Percentiles rank a stretch among this genome's conserved stretches.
Evolutionary conservation across 306 rosid genomes (phyloP).

Genomic region (Gastrolobium villosum): DNA sequence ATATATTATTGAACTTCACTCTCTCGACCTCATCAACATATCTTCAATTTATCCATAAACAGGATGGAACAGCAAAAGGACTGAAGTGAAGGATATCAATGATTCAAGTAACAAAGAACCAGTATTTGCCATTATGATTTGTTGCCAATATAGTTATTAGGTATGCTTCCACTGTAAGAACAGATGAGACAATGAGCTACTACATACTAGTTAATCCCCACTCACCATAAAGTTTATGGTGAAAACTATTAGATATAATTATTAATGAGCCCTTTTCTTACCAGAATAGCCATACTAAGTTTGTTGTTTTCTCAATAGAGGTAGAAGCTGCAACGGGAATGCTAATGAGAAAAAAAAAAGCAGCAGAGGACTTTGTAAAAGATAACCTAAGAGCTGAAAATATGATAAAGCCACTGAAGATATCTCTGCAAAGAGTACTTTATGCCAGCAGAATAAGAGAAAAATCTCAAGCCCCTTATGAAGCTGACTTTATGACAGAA

Average conservation of each 20-base stretch:
- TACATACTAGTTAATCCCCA: conserved; percentile 2
- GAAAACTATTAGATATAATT: conserved; percentile 7
- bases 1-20: background rate
- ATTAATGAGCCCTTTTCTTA: background rate
- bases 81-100: background rate
- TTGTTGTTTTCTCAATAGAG: background rate
- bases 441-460: conserved; percentile 14
- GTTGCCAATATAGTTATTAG: background rate
- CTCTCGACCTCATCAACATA: background rate
- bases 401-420: background rate
- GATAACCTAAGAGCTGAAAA: background rate
- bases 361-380: background rate
- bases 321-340: background rate
- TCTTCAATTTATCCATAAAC: conserved; percentile 24
- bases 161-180: background rate
- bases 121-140: background rate
- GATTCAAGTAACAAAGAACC: background rate
- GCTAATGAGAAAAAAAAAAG: background rate
- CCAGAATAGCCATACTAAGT: background rate
- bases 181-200: conserved; percentile 5
- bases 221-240: background rate
- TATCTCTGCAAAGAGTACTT: background rate
- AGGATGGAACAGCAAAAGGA: background rate
- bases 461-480: background rate
- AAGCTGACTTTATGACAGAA: background rate